phyloP scores from a whole-genome alignment of 192 early-diverging fungal genomes.

The Jimgerdemannia lactiflua region DNA sequence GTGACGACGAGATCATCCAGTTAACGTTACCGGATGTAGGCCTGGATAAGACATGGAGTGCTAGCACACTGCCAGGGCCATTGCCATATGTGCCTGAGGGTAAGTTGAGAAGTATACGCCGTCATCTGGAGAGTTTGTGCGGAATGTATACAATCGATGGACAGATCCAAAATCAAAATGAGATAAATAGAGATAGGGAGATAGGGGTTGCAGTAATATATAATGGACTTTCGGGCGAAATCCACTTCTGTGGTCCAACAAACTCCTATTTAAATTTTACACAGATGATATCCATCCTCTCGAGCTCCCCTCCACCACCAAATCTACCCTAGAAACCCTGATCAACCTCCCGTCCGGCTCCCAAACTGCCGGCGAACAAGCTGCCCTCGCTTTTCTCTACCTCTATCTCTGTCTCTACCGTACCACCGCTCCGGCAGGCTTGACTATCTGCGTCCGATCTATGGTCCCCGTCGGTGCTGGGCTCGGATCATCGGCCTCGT shows the following conservation, averaged over 20 bases:
- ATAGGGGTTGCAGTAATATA: too few relatives aligned
- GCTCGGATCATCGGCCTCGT: conserved; percentile 95
- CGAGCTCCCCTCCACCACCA: conserved; percentile 30
- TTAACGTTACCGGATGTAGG: conserved; percentile 64
- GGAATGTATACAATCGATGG: background rate
- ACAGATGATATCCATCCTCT: conserved; percentile 30
- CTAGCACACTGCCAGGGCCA: conserved; percentile 27
- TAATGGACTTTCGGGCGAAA: too few relatives aligned
- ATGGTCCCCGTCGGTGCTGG: conserved; percentile 90
- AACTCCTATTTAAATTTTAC: too few relatives aligned
- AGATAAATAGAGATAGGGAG: too few relatives aligned
- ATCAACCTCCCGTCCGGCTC: conserved; percentile 5
- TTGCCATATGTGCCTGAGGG: conserved; percentile 15
- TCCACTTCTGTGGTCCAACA: too few relatives aligned
- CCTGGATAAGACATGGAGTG: conserved; percentile 37
- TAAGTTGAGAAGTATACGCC: background rate
- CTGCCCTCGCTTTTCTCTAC: conserved; percentile 68
- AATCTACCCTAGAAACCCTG: conserved; percentile 19
- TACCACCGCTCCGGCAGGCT: conserved; percentile 21
- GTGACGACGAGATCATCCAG: conserved; percentile 39
- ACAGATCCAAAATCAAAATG: too few relatives aligned
- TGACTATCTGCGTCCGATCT: conserved; percentile 69
- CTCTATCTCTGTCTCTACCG: conserved; percentile 43
- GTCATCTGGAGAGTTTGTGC: background rate
- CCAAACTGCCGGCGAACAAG: conserved; percentile 31